Evolutionary conservation across 1,139 yeast species (phyloP), one percentile per base, ranked within the genome.

Genomic region (Candida buenavistaensis): DNA sequence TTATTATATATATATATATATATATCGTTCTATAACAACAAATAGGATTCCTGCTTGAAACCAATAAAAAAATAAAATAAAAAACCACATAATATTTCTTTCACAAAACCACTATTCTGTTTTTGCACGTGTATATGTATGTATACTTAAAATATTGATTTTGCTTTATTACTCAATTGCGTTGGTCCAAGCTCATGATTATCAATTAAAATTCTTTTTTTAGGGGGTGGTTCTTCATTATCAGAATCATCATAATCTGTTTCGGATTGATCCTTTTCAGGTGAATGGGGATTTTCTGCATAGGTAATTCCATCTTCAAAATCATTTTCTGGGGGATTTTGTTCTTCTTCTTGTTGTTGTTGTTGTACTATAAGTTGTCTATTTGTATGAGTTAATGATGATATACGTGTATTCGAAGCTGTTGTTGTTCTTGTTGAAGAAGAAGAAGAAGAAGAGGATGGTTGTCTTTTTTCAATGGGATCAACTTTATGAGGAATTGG

Each of bases 111-210:
- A n/a, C n/a, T n/a, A n/a, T n/a, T n/a, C n/a, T n/a, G n/a, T n/a
- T n/a, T n/a, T n/a, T n/a, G n/a, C n/a, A n/a, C n/a, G n/a, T n/a
- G n/a, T n/a, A n/a, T n/a, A n/a, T n/a, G n/a, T n/a, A n/a, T n/a
- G n/a, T n/a, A n/a, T n/a, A n/a, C n/a, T 26, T 20, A 62, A 44
- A 67, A 64, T 3, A 67, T 63, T 1, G 72, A 67, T 32, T 57
- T 64, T 6, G 68, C 65, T 32, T 52, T 56, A 15, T 50, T 50
- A 20, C 40, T 48, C 8, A 48, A 39, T 42, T 67, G 73, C 0
- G 73, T 67, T 1, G 72, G 71, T 1, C 70, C 72, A 35, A 57
- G 52, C 20, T 47, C 33, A 50, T 23, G 52, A 21, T 48, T 47
- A 11, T 49, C 40, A 26, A 46, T 15, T n/a, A n/a, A n/a, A 32